Evolutionary conservation across 257 asterid genomes (phyloP), one percentile per base, ranked within the genome.

Genomic region (Jaltomata sinuosa): DNA sequence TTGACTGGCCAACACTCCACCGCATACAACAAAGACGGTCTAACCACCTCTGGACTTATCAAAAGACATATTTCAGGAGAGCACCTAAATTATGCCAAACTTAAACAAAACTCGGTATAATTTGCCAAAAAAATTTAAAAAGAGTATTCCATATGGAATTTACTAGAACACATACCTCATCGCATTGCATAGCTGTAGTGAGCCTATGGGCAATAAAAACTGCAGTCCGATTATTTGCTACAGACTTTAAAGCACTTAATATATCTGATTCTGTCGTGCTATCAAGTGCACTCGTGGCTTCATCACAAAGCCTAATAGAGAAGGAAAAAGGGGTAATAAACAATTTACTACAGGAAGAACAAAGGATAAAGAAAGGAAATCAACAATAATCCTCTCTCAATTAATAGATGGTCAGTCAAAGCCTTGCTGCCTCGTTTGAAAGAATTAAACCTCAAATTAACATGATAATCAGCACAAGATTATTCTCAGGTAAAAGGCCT

Each of bases 181-280:
- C 98, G 84, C 99, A 97, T 88, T 97, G 99, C 99, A 97, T 95
- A 84, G 99, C 98, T 25, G 98, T 97, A 64, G 99, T 97, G 86
- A 95, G 98, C 90, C 99, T 90, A 74, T 97, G 99, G 69, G 98
- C 97, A 64, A 97, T 93, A 87, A 97, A 97, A 53, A 97, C 90
- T 62, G 99, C 91, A 42, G 99, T 94, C n/a, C 99, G 94, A 85
- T 92, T 89, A 74, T 62, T 89, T 19, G 98, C 91, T 19, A 97
- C 89, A 81, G 97, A 91, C 89, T 90, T 94, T 90, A 97, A 84
- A 36, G 99, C 98, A 84, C 86, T 91, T 69, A 97, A 87, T 62
- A 97, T 97, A 88, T 94, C 99, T 53, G 98, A 97, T 88, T 95
- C 98, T 7, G 98, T 97, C 57, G 99, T 92, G 96, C 98, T 97